Conservation (phyloP, 345 rosid species). For the Citrus maxima region DNA sequence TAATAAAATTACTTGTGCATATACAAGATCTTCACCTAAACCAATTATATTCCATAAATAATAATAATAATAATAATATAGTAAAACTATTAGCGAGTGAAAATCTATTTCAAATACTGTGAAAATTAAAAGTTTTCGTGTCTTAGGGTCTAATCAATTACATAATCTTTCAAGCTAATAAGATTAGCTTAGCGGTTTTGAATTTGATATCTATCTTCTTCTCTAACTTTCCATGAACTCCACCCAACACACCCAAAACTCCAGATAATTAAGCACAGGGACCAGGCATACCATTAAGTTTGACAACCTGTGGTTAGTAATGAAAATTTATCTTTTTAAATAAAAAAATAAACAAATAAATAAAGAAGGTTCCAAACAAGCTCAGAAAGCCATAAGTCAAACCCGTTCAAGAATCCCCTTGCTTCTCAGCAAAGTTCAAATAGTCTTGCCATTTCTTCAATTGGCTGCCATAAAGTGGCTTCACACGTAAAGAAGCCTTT, state of each 20-base stretch:
- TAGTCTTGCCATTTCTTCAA: constrained; percentile 80
- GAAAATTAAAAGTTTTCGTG: neutral
- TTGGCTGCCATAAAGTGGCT: constrained; percentile 54
- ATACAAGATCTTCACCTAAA: neutral
- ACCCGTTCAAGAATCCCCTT: constrained; percentile 89
- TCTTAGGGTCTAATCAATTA: neutral
- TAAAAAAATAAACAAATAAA: too few relatives aligned
- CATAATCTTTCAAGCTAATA: neutral
- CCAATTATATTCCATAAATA: neutral
- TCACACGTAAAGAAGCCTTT: constrained; percentile 76
- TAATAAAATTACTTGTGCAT: neutral
- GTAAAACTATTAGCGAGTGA: neutral
- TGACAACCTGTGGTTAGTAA: constrained; percentile 49
- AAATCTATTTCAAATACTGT: neutral
- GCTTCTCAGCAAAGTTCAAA: constrained; percentile 70
- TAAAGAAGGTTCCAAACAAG: constrained; percentile 4
- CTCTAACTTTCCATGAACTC: constrained; percentile 79
- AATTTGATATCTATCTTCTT: constrained; percentile 82
- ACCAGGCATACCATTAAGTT: constrained; percentile 83
- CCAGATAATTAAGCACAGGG: constrained; percentile 75
- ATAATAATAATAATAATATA: too few relatives aligned
- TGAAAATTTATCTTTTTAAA: neutral
- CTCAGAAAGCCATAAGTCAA: constrained; percentile 22
- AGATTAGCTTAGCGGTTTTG: neutral
- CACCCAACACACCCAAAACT: constrained; percentile 88